Conservation (phyloP, 345 rosid genomes). For the Syzygium aromaticum region DNA sequence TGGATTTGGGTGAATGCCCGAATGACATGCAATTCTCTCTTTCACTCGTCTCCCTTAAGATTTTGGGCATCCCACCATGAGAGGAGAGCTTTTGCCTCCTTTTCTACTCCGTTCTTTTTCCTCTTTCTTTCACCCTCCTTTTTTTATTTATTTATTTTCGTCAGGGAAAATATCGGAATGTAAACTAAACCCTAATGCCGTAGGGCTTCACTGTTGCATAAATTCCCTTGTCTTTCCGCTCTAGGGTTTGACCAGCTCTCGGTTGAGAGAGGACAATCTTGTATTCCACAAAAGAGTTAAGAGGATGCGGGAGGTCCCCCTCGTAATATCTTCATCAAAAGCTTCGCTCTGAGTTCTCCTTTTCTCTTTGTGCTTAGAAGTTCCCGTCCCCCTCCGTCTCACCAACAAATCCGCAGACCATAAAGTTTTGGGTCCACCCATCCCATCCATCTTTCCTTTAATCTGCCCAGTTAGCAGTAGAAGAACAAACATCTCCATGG, state of each 20-base stretch:
- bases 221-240: background rate
- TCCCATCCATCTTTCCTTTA: background rate
- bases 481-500: background rate
- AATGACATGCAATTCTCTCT: background rate
- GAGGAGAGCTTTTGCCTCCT: background rate
- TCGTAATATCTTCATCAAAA: background rate
- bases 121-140: background rate
- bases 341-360: background rate
- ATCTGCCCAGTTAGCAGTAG: background rate
- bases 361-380: background rate
- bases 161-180: background rate
- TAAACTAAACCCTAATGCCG: background rate
- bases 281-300: constrained; percentile 49
- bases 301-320: background rate
- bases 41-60: background rate
- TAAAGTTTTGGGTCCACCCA: background rate
- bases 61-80: background rate
- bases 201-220: background rate
- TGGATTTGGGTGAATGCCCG: background rate
- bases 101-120: background rate
- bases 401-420: background rate
- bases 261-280: constrained; percentile 46
- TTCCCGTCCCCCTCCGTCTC: background rate
- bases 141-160: background rate
- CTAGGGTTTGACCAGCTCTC: background rate